Percentiles rank a stretch among this genome's conserved stretches.
phyloP scores from a whole-genome alignment of 805 yeast species.

The Pichia insulana region DNA sequence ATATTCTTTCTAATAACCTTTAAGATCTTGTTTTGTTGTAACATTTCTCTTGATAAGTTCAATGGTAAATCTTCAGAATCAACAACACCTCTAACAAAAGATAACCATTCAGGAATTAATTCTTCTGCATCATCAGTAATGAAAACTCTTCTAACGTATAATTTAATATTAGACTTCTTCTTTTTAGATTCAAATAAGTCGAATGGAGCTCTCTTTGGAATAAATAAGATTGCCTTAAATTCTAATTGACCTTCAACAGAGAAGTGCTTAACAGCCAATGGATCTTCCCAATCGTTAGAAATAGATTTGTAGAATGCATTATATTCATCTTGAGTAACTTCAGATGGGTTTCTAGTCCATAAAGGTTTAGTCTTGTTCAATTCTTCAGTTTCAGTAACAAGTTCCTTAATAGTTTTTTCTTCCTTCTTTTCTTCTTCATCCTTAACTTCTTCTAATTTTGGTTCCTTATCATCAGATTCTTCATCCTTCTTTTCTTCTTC shows the following conservation, averaged over 20 bases:
- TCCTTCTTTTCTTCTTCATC: constrained; percentile 53
- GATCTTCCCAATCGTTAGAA: constrained; percentile 99
- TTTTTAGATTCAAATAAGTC: constrained; percentile 96
- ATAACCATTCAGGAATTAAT: constrained; percentile 97
- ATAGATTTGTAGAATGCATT: constrained; percentile 98
- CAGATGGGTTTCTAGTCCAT: constrained; percentile 99
- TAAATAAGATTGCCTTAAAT: constrained; percentile 93
- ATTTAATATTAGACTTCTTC: constrained; percentile 98
- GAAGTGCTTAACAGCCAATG: constrained; percentile 98
- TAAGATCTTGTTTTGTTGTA: constrained; percentile 99
- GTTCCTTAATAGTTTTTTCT: constrained; percentile 85
- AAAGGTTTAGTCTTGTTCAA: constrained; percentile 97
- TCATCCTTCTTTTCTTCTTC: constrained; percentile 47
- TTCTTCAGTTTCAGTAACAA: constrained; percentile 93
- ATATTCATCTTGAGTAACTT: constrained; percentile 96
- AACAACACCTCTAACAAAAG: constrained; percentile 97
- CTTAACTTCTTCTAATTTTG: constrained; percentile 40
- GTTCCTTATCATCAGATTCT: constrained; percentile 46
- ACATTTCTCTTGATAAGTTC: constrained; percentile 99
- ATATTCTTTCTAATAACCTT: constrained; percentile 99
- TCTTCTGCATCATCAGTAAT: constrained; percentile 99
- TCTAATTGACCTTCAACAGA: constrained; percentile 99
- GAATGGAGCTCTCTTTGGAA: constrained; percentile 99
- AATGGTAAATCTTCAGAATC: constrained; percentile 99
- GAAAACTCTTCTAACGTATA: constrained; percentile 98